Percentiles rank a stretch among this genome's conserved stretches.
phyloP scores from a whole-genome alignment of 352 stramenopile species.

The Pseudoperonospora humuli region DNA sequence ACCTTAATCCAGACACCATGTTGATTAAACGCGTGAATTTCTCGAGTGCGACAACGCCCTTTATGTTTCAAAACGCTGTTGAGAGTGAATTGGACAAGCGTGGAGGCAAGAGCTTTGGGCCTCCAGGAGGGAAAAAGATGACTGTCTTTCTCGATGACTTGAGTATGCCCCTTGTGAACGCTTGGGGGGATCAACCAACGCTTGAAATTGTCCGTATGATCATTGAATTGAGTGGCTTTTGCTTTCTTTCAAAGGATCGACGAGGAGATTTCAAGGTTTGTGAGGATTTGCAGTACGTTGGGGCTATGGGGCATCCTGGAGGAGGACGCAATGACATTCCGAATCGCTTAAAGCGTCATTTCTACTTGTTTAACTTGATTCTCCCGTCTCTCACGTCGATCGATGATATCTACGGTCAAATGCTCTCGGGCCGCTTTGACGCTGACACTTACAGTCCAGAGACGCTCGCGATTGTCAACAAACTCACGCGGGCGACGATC shows the following conservation, averaged over 20 bases:
- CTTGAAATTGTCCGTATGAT: constrained; percentile 97
- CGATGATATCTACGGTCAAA: constrained; percentile 99
- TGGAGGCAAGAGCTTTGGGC: constrained; percentile 96
- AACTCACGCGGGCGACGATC: constrained; percentile 95
- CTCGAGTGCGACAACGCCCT: constrained; percentile 94
- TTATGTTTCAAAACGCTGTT: constrained; percentile 97
- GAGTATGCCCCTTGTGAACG: constrained; percentile 96
- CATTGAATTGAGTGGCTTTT: constrained; percentile 95
- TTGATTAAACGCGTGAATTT: constrained; percentile 98
- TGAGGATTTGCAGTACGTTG: constrained; percentile 96
- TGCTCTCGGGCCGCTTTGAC: constrained; percentile 93
- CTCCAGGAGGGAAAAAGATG: constrained; percentile 97
- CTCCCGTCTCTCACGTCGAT: constrained; percentile 96
- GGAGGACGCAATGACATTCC: constrained; percentile 98
- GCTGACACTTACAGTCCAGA: constrained; percentile 82
- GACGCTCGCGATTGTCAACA: constrained; percentile 79
- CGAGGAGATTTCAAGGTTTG: constrained; percentile 98
- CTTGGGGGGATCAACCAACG: constrained; percentile 97
- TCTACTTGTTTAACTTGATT: constrained; percentile 98
- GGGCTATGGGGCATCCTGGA: constrained; percentile 96
- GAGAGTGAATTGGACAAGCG: constrained; percentile 98
- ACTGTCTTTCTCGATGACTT: constrained; percentile 98
- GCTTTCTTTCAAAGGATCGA: constrained; percentile 97
- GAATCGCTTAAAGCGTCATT: constrained; percentile 98
- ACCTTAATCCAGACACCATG: constrained; percentile 90